phyloP scores from a whole-genome alignment of 768 basidiomycete genomes.

The Trametes gibbosa region DNA sequence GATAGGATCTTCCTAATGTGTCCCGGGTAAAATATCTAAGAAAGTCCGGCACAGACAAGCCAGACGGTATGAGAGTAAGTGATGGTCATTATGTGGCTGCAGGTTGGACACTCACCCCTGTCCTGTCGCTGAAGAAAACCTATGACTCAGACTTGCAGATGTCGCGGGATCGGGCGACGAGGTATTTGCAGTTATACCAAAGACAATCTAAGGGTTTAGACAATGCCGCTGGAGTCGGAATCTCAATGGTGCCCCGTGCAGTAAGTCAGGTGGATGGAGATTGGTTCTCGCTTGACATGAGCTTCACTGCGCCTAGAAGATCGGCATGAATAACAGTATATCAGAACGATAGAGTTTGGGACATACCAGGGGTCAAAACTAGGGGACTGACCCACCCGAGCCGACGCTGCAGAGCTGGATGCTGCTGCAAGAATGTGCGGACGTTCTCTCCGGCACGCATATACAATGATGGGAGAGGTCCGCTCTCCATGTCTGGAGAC shows the following conservation, averaged over 20 bases:
- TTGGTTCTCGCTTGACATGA: too few relatives aligned
- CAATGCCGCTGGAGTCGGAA: too few relatives aligned
- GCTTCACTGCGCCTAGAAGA: too few relatives aligned
- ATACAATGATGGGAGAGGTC: constrained; percentile 4
- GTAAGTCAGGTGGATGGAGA: too few relatives aligned
- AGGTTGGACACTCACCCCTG: background rate
- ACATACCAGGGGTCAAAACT: background rate
- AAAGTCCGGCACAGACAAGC: too few relatives aligned
- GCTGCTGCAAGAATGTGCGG: constrained; percentile 9
- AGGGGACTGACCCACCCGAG: constrained; percentile 21
- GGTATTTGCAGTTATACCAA: background rate
- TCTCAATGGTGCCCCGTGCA: too few relatives aligned
- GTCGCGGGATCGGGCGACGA: constrained; percentile 1
- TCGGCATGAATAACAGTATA: too few relatives aligned
- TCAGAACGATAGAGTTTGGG: too few relatives aligned
- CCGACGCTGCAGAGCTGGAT: constrained; percentile 21
- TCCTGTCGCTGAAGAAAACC: background rate
- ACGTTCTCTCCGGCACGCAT: constrained; percentile 17
- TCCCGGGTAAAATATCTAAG: background rate
- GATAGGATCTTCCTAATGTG: background rate
- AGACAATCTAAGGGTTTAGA: background rate
- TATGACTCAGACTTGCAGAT: background rate
- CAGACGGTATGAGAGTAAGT: too few relatives aligned
- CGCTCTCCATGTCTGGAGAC: too few relatives aligned
- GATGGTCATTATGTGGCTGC: too few relatives aligned